These are phyloP conservation scores for Vanrija sp. DNA, from an alignment of 1,284 basidiomycete genomes.

Conservation along the genomic window DNA sequence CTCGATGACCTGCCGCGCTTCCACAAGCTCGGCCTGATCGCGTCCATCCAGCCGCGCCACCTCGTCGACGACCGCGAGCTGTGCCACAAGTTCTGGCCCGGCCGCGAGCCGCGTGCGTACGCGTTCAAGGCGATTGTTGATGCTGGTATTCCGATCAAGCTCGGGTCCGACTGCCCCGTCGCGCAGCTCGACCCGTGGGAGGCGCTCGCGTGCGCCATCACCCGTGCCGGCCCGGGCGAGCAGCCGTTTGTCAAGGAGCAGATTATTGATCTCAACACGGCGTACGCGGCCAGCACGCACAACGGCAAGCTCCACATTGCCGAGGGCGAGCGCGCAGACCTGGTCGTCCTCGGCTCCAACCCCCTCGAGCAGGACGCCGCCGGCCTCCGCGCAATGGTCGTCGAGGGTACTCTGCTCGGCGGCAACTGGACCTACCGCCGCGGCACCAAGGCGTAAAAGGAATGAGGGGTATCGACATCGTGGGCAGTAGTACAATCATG, in stretches of 20 bases:
- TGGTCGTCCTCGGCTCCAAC: slow-evolving; percentile 21
- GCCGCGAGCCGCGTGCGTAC: slow-evolving; percentile 33
- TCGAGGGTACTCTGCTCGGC: slow-evolving; percentile 32
- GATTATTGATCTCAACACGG: slow-evolving; percentile 23
- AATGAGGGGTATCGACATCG: background rate
- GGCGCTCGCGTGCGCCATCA: slow-evolving; percentile 35
- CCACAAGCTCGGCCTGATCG: slow-evolving; percentile 28
- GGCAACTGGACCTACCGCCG: slow-evolving; percentile 27
- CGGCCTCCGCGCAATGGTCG: slow-evolving; percentile 26
- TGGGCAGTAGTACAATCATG: too few species aligned
- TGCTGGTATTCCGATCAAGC: slow-evolving; percentile 28
- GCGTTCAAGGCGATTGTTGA: slow-evolving; percentile 31
- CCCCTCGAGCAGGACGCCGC: slow-evolving; percentile 24
- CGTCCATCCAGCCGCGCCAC: slow-evolving; percentile 42
- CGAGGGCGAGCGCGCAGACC: slow-evolving; percentile 29
- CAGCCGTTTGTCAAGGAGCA: slow-evolving; percentile 19
- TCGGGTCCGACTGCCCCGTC: slow-evolving; percentile 42
- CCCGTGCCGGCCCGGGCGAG: slow-evolving; percentile 10
- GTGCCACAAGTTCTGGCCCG: slow-evolving; percentile 36
- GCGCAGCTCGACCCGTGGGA: slow-evolving; percentile 40
- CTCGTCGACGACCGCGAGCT: slow-evolving; percentile 41
- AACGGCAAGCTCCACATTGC: background rate
- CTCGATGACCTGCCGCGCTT: slow-evolving; percentile 32
- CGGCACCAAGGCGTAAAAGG: background rate
- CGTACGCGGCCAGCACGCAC: slow-evolving; percentile 20